Evolutionary conservation across 2,329 filamentous ascomycete genomes (phyloP), one percentile per base, ranked within the genome.

Genomic region (Claviceps cyperi): DNA sequence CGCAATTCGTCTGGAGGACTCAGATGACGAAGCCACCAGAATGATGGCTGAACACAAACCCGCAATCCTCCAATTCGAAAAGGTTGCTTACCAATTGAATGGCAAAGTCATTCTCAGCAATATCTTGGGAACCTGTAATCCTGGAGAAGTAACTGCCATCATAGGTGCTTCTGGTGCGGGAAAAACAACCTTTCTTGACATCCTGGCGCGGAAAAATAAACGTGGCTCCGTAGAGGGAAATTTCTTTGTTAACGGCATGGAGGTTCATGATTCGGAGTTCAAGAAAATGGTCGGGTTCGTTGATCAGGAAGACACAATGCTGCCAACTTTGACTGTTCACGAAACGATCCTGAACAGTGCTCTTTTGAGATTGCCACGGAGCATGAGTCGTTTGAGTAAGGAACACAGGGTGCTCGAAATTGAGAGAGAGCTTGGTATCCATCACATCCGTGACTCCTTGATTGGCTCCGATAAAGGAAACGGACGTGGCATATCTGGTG

Each of bases 111-210:
- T 98, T 45, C 73, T 98, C 2, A 76, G 77, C 15, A 80, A 78
- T 14, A 84, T 98, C 36, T 82, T 84, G 56, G 92, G 92, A 45
- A 81, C 88, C 41, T 90, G 91, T n/a, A 84, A 85, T 57, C 89
- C 91, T 2, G 94, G 94, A n/a, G 89, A 98, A 64, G 80, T 97
- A 7, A 87, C 91, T 56, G 92, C 92, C 8, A 94, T 98, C 59
- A 98, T 98, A 91, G 92, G 92, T 51, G 91, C 92, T 7, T 98
- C 92, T 0, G 92, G 92, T 32, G 94, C 92, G 41, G 92, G 92
- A 52, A 98, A 98, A 69, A 98, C 92, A 0, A 95, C 89, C 0
- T 97, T 98, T 66, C 72, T 98, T 43, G 92, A 98, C 62, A 95
- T 98, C 52, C 73, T 98, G 45, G 92, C 92, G 8, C 82, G 90